A percentile compares a stretch with the other conserved stretches of the same genome.
Conservation (phyloP, 2,329 filamentous ascomycete genomes). For the Dothideomycetidae sp. region DNA sequence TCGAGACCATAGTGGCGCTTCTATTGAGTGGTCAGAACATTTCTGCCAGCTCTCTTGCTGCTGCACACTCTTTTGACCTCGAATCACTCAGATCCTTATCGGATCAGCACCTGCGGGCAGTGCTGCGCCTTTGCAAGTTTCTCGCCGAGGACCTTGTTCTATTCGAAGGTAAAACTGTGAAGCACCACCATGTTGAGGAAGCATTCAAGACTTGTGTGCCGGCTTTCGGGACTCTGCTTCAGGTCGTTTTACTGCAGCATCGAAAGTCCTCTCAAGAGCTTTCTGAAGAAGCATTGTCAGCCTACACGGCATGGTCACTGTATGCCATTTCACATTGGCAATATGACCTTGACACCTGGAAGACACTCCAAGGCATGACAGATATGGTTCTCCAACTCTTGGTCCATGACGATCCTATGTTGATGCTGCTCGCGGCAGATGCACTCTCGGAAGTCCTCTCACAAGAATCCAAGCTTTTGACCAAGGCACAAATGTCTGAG, state of each 20-base stretch:
- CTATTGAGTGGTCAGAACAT: not conserved
- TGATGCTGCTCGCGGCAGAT: constrained; percentile 1
- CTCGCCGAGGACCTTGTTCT: not conserved
- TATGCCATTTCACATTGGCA: constrained; percentile 2
- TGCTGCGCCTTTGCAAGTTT: constrained; percentile 18
- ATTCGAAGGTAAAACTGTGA: constrained; percentile 1
- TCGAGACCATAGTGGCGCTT: constrained; percentile 42
- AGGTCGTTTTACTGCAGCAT: not conserved
- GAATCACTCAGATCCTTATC: not conserved
- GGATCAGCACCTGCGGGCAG: constrained; percentile 34
- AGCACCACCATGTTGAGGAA: constrained; percentile 4
- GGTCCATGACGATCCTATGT: not conserved
- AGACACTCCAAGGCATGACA: not conserved
- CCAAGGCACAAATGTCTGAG: not conserved
- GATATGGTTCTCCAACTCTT: constrained; percentile 3
- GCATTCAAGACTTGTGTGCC: constrained; percentile 1
- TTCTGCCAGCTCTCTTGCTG: not conserved
- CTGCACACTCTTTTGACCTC: not conserved
- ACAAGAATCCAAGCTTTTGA: constrained; percentile 1
- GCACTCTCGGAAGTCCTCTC: not conserved
- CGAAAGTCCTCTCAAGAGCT: not conserved
- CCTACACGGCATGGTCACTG: constrained; percentile 3
- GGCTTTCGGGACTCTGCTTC: not conserved
- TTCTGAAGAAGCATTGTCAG: constrained; percentile 1
- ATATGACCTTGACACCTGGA: constrained; percentile 1